Base-by-base conservation (phyloP, 371 early-diverging fungal genomes). In the Mortierella sp. region DNA sequence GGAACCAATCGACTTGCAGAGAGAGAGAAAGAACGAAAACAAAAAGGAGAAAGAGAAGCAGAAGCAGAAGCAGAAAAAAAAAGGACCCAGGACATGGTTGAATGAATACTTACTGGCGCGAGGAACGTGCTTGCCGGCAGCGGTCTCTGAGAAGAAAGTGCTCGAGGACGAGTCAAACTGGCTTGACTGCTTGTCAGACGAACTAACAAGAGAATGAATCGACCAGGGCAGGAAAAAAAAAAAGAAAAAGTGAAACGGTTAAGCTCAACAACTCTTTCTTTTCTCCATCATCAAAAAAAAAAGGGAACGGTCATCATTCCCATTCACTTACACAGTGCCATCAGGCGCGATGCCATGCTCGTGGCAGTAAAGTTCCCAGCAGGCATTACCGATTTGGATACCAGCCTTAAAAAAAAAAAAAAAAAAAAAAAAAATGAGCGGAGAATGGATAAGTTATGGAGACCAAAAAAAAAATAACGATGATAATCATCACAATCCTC, bases 121-220 rank as follows among this genome's bases (percentile, higher is more conserved):
- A 57, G 99, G 99, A 55, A 99, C 99, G 88, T 97, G 96, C 89
- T 96, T 99, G 72, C 99, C 99, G 72, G 93, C 90, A 82, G 96
- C 95, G 66, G 99, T 99, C 87, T 99, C 99, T 25, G 90, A 90
- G 84, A 97, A 97, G 90, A 99, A 98, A 81, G 99, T 98, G 87
- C 94, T 93, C 86, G 91, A 92, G 46, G 94, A 93, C 26, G 79
- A 68, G 82, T 92, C 92, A 64, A 95, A 93, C 56, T 87, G 85
- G 60, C 89, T 87, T 56, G 88, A 87, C 82, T 87, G 85, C 85
- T 91, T 85, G 84, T 79, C 77, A 26, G 77, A 72, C 55, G 82
- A 69, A 29, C 76, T 70, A 12, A 23, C 75, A 96, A 95, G 84
- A 92, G 90, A n/a, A 3, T 12, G 9, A 21, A 53, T 9, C 25